These are phyloP conservation scores for Flaveria robusta DNA, from an alignment of 129 eudicot genomes.

Conservation along the genomic window DNA sequence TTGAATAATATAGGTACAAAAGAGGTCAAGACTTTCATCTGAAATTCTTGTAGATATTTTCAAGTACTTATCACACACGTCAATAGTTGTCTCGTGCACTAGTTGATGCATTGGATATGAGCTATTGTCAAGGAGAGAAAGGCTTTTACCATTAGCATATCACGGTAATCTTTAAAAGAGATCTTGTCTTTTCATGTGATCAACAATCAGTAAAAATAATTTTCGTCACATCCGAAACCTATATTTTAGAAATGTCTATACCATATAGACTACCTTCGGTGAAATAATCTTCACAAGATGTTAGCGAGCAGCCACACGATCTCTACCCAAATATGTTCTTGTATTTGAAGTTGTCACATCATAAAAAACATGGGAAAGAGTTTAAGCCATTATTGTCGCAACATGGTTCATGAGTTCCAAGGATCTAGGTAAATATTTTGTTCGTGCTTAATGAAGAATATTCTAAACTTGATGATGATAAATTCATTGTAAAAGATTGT, in stretches of 20 bases:
- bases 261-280: background rate
- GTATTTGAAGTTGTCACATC: background rate
- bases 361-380: background rate
- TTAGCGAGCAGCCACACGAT: background rate
- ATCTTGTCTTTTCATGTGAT: background rate
- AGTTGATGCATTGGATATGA: background rate
- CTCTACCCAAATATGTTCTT: background rate
- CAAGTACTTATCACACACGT: background rate
- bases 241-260: background rate
- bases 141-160: background rate
- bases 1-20: background rate
- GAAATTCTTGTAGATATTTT: background rate
- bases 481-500: too few relatives aligned
- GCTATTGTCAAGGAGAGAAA: background rate
- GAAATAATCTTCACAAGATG: background rate
- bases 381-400: background rate
- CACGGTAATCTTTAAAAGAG: background rate
- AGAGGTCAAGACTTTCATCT: background rate
- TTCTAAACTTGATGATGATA: too few relatives aligned
- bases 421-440: too few relatives aligned
- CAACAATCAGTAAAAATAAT: background rate
- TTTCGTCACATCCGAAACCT: background rate
- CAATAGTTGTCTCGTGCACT: background rate
- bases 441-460: too few relatives aligned
- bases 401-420: background rate